These are phyloP conservation scores for Russula foetens DNA, from an alignment of 768 basidiomycete genomes.

Conservation along the genomic window DNA sequence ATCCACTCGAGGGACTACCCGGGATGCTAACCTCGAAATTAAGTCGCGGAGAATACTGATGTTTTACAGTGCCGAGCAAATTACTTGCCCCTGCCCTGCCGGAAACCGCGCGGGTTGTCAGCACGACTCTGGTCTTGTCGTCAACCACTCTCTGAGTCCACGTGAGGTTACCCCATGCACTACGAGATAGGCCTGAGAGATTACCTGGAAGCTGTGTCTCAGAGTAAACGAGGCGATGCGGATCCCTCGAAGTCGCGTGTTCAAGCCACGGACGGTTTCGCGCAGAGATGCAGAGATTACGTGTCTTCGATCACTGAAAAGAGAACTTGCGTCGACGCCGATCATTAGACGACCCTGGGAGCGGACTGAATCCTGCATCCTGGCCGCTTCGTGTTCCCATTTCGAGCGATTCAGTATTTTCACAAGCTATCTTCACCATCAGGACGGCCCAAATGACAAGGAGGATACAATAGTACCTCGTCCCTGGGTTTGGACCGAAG, in stretches of 20 bases:
- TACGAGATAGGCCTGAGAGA: not conserved
- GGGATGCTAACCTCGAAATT: slow-evolving; percentile 30
- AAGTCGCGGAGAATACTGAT: slow-evolving; percentile 65
- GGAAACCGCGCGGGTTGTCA: slow-evolving; percentile 32
- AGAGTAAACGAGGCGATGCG: slow-evolving; percentile 31
- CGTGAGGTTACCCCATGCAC: not conserved
- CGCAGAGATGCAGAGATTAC: not conserved
- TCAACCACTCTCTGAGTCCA: slow-evolving; percentile 39
- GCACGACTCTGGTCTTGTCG: slow-evolving; percentile 35
- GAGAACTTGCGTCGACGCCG: slow-evolving; percentile 41
- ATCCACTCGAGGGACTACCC: not conserved
- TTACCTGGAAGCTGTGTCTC: slow-evolving; percentile 39
- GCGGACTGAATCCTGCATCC: slow-evolving; percentile 33
- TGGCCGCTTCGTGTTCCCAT: slow-evolving; percentile 31
- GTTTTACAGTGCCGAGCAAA: slow-evolving; percentile 63
- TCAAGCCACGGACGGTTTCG: slow-evolving; percentile 22
- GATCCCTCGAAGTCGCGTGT: slow-evolving; percentile 28
- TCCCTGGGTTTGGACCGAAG: slow-evolving; percentile 37
- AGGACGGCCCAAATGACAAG: not conserved
- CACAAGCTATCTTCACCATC: slow-evolving; percentile 34
- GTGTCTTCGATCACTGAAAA: slow-evolving; percentile 33
- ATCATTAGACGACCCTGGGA: slow-evolving; percentile 39
- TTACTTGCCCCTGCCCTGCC: slow-evolving; percentile 1
- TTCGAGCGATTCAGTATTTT: slow-evolving; percentile 35
- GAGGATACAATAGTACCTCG: slow-evolving; percentile 32